Base-by-base conservation (phyloP, 805 yeast genomes). In the Candida maesae region DNA sequence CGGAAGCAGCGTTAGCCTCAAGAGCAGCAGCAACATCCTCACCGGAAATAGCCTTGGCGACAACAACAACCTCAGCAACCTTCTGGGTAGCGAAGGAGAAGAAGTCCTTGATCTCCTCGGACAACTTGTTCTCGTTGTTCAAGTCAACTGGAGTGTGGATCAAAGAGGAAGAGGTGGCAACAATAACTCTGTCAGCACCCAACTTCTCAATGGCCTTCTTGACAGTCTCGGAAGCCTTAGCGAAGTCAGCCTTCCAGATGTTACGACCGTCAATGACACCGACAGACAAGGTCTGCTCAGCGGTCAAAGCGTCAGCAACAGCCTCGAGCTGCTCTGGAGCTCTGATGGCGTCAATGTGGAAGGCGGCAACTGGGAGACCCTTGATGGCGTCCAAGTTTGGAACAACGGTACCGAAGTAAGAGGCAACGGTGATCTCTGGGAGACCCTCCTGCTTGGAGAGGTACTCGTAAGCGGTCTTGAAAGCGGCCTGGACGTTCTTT, bases 211-310 rank as follows among this genome's bases (percentile, higher is more conserved):
- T 76, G 58, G 96, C 97, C 69, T 79, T 76, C 66, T 83, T 74
- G 59, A 88, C 95, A 52, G 84, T 65, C 51, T 71, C 85, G 63
- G 89, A 72, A 55, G 99, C 95, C 72, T 81, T 80, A 63, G 93
- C 67, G 64, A 84, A 87, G 77, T 93, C 84, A 69, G 95, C 84
- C 81, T 93, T 93, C 99, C 99, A 93, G 73, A 93, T 88, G 83
- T 93, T 93, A 81, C 99, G 89, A 74, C 99, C 99, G 63, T 89
- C 95, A 62, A 93, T 90, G 60, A 93, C 79, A 87, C 99, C 99
- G 54, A 84, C 96, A 49, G 98, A 91, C 64, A 93, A 76, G 51
- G 75, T 71, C 76, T 93, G 95, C 53, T 79, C 71, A 51, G 72
- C 77, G 53, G 74, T 65, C 45, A 91, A 70, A 60, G 84, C 73